Evolutionary conservation across 2,329 filamentous ascomycete genomes (phyloP), one percentile per base, ranked within the genome.

Genomic region (Didymella pinodella): DNA sequence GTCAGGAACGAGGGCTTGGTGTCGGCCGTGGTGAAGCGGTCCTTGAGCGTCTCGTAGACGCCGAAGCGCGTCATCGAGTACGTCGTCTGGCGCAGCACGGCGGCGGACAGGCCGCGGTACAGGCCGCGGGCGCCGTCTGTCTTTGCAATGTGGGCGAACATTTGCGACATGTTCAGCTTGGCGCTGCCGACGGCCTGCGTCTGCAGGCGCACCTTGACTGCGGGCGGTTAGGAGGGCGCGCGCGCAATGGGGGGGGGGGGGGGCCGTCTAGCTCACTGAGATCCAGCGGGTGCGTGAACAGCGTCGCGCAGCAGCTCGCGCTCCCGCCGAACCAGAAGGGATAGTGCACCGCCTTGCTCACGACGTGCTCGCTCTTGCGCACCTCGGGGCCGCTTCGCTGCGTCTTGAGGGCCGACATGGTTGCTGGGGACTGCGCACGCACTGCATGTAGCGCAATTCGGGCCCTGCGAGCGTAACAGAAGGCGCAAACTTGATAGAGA

Each of bases 1-100:
- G 86, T 83, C 11, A 88, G 82, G 69, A 97, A 88, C 2, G 90
- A 87, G 2, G 93, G 90, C 51, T 82, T 76, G 3, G 74, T 69
- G 2, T 75, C 74, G 31, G 78, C 65, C 7, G 83, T 81, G 36
- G 86, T 86, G 73, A 89, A 84, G 50, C 84, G 85, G 25, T 85
- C 81, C 80, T 99, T 99, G 59, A 98, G 84, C 68, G 96, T 88
- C 80, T 98, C 95, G 83, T 99, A 99, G 65, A 97, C 88, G 65
- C 93, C 95, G 81, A 99, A 99, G 48, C 95, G 92, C 36, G 93
- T 95, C 49, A 95, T 99, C 59, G 91, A 95, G 82, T 99, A 99
- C 59, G 95, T 98, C 54, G 80, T 85, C 81, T 98, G 95, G 65
- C 95, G 93, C 57, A 98, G 85, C 48, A 98, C 86, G 56, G 93